phyloP scores from a whole-genome alignment of 768 basidiomycete species.

The Leccinellum rugosiceps region DNA sequence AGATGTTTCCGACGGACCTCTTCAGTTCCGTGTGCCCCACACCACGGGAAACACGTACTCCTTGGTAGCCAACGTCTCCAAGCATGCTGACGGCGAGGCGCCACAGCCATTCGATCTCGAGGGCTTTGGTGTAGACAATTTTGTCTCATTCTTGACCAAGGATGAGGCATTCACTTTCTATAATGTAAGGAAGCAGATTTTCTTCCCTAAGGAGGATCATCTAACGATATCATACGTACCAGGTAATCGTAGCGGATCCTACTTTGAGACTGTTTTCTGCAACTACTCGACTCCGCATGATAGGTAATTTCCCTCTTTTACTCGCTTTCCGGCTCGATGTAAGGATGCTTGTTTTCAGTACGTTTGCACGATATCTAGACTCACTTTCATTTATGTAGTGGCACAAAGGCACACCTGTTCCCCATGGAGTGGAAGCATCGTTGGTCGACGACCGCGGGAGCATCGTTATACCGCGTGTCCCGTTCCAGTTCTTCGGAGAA shows the following conservation, averaged over 20 bases:
- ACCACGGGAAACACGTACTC: background rate
- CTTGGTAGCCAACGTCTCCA: constrained; percentile 6
- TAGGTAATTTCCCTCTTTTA: background rate
- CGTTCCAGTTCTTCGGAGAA: background rate
- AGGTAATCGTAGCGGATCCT: constrained; percentile 11
- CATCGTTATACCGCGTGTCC: background rate
- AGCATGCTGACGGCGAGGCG: background rate
- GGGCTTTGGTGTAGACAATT: background rate
- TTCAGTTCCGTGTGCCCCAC: too few species aligned
- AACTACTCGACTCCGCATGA: constrained; percentile 9
- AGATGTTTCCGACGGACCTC: too few species aligned
- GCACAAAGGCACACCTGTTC: background rate
- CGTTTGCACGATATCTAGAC: background rate
- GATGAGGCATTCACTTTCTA: background rate
- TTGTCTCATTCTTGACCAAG: background rate
- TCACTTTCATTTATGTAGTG: background rate
- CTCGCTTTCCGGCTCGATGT: background rate
- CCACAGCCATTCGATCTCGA: background rate
- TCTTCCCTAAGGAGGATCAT: background rate
- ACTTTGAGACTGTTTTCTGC: constrained; percentile 2
- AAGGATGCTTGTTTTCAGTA: background rate
- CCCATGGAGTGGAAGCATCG: constrained; percentile 1
- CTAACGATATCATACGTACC: background rate
- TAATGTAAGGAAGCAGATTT: background rate
- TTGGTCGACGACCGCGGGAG: constrained; percentile 4